phyloP scores from a whole-genome alignment of 306 rosid species.

The Boehmeria nivea region DNA sequence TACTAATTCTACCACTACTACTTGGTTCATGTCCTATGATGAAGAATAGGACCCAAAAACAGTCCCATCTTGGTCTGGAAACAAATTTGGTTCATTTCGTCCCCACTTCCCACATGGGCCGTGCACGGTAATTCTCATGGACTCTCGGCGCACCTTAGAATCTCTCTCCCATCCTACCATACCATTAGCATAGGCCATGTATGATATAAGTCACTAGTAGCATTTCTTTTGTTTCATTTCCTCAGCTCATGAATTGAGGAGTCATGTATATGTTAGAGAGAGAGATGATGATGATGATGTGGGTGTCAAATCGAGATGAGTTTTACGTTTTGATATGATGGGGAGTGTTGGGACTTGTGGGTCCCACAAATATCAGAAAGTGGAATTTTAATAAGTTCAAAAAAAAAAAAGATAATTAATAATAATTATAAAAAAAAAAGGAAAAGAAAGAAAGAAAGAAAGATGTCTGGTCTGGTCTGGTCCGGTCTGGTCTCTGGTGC shows the following conservation, averaged over 20 bases:
- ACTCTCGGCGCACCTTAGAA: slow-evolving; percentile 6
- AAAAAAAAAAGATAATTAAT: background rate
- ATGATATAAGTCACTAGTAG: no score
- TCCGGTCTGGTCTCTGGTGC: slow-evolving; percentile 26
- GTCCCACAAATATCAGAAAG: slow-evolving; percentile 22
- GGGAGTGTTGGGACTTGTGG: slow-evolving; percentile 17
- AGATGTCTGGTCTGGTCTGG: slow-evolving; percentile 14
- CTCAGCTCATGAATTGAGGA: no score
- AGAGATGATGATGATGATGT: background rate
- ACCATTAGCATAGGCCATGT: no score
- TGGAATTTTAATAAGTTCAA: background rate
- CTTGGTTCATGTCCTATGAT: slow-evolving; percentile 8
- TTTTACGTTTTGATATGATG: slow-evolving; percentile 37
- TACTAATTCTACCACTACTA: background rate
- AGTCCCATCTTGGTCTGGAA: slow-evolving; percentile 45
- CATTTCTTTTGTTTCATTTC: no score
- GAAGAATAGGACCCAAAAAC: slow-evolving; percentile 30
- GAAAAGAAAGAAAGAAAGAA: background rate
- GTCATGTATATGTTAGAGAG: background rate
- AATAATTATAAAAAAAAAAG: no score
- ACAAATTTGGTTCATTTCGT: slow-evolving; percentile 31
- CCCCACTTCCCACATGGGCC: slow-evolving; percentile 52
- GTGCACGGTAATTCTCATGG: slow-evolving; percentile 21
- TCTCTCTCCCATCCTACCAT: background rate
- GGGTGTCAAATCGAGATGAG: slow-evolving; percentile 23